Conservation (phyloP, 768 basidiomycete species). For the Plicaturopsis crispa region DNA sequence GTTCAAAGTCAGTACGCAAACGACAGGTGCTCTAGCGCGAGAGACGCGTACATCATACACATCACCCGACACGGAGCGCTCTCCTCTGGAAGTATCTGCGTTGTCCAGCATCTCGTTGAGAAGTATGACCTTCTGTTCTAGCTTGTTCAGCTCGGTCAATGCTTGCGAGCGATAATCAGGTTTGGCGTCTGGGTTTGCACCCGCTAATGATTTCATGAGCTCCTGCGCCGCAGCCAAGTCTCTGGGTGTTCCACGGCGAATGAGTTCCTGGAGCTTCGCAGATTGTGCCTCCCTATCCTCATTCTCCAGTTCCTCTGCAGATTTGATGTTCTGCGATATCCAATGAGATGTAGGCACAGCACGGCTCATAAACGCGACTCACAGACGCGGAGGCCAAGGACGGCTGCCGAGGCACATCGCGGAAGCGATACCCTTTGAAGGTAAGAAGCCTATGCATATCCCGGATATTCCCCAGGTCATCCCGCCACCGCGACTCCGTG, state of each 20-base stretch:
- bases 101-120: constrained; percentile 97
- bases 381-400: constrained; percentile 34
- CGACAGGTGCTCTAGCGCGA: background rate
- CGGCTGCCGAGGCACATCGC: constrained; percentile 35
- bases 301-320: constrained; percentile 91
- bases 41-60: constrained; percentile 72
- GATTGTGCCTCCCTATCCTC: constrained; percentile 94
- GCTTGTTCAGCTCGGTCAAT: constrained; percentile 82
- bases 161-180: constrained; percentile 92
- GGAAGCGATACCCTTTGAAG: constrained; percentile 88
- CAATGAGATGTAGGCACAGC: constrained; percentile 1
- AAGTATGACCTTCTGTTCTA: constrained; percentile 93
- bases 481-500: constrained; percentile 82
- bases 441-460: constrained; percentile 95
- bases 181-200: constrained; percentile 91
- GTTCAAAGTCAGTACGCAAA: constrained; percentile 2
- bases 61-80: constrained; percentile 82
- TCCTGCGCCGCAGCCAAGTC: constrained; percentile 95
- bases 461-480: constrained; percentile 92
- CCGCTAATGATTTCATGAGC: constrained; percentile 91
- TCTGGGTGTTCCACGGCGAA: constrained; percentile 89
- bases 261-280: constrained; percentile 98
- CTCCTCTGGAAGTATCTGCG: constrained; percentile 61
- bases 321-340: constrained; percentile 71
- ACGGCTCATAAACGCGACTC: constrained; percentile 12